Conservation (phyloP, 2,329 filamentous ascomycete species). For the Helotiales sp. region DNA sequence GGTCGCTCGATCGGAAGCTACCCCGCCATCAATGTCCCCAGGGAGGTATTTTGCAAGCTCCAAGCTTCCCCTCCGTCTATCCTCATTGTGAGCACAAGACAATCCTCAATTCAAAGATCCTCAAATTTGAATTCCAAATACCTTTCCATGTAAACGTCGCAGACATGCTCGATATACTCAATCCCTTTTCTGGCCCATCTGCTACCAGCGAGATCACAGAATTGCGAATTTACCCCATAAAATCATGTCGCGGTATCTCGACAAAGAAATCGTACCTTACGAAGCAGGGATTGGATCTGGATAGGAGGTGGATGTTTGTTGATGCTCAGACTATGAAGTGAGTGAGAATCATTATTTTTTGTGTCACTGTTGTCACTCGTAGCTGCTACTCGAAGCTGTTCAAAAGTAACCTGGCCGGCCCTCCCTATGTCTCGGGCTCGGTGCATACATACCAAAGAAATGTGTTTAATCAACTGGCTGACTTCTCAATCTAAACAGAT, state of each 20-base stretch:
- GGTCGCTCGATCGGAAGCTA: background rate
- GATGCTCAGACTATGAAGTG: conserved; percentile 48
- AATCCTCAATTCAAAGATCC: too few species aligned
- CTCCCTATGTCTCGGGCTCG: too few species aligned
- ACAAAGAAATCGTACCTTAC: conserved; percentile 56
- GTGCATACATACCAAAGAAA: too few species aligned
- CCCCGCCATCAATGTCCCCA: background rate
- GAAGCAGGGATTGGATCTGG: conserved; percentile 62
- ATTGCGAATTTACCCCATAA: conserved; percentile 67
- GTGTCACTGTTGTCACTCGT: too few species aligned
- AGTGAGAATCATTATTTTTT: too few species aligned
- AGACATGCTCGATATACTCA: conserved; percentile 24
- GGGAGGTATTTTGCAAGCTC: background rate
- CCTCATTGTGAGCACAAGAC: too few species aligned
- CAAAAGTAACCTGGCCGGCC: too few species aligned
- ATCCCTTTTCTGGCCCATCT: conserved; percentile 25
- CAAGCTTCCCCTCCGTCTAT: background rate
- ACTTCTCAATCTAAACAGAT: conserved; percentile 45
- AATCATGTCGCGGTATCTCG: conserved; percentile 67
- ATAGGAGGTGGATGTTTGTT: conserved; percentile 71
- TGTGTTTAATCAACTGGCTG: too few species aligned
- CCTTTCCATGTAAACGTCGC: too few species aligned
- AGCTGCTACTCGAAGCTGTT: too few species aligned
- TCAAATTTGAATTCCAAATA: too few species aligned
- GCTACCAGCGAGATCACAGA: conserved; percentile 29